Evolutionary conservation across 2,329 filamentous ascomycete genomes (phyloP).

Genomic region (Penicillium sumatraense): DNA sequence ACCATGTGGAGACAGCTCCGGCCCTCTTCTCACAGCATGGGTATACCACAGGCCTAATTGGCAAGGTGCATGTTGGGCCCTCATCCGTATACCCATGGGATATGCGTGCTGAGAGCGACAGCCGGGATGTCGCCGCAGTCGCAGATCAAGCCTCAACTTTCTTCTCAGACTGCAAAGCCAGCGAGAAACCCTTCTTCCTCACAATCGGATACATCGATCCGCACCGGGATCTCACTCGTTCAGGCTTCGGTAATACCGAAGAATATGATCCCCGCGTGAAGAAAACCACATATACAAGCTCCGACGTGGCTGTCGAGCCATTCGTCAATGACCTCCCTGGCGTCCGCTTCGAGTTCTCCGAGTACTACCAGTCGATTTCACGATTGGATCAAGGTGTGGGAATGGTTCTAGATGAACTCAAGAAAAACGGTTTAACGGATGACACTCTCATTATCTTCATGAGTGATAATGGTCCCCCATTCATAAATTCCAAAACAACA

Average conservation of each 20-base stretch:
- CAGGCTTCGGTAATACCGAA: slow-evolving; percentile 52
- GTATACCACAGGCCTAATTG: slow-evolving; percentile 54
- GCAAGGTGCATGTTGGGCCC: slow-evolving; percentile 56
- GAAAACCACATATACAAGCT: slow-evolving; percentile 30
- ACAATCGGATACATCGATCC: slow-evolving; percentile 55
- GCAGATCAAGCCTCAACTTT: slow-evolving; percentile 46
- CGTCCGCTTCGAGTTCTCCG: slow-evolving; percentile 48
- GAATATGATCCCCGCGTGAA: slow-evolving; percentile 30
- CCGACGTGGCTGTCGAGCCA: slow-evolving; percentile 46
- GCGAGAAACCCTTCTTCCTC: slow-evolving; percentile 47
- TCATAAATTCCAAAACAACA: slow-evolving; percentile 58
- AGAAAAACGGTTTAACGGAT: slow-evolving; percentile 31
- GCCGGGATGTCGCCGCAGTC: slow-evolving; percentile 48
- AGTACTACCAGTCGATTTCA: slow-evolving; percentile 51
- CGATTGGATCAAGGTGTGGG: slow-evolving; percentile 51
- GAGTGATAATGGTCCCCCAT: slow-evolving; percentile 56
- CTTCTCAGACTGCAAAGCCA: slow-evolving; percentile 39
- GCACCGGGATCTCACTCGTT: slow-evolving; percentile 49
- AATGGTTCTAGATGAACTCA: slow-evolving; percentile 42
- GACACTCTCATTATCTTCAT: slow-evolving; percentile 52
- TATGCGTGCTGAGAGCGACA: slow-evolving; percentile 45
- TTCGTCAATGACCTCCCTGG: slow-evolving; percentile 49
- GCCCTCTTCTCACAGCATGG: slow-evolving; percentile 43
- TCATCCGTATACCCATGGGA: slow-evolving; percentile 49
- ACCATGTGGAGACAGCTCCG: slow-evolving; percentile 50